These are phyloP conservation scores for Starmerella roubikii DNA, from an alignment of 805 yeast species.

Conservation along the genomic window DNA sequence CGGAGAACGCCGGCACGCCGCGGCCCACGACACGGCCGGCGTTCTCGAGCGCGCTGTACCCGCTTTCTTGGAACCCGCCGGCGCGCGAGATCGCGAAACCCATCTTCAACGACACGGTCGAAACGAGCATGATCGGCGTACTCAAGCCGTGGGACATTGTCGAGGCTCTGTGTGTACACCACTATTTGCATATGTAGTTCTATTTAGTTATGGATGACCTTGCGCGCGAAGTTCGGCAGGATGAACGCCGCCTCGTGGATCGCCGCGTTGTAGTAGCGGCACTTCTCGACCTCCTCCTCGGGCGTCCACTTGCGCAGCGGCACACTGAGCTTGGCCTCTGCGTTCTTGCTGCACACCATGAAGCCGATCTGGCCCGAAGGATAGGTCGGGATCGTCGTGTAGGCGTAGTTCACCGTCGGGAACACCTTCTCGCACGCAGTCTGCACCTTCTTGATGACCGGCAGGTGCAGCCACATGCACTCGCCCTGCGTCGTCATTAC, in stretches of 20 bases:
- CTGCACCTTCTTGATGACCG: constrained; percentile 62
- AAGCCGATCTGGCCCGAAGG: constrained; percentile 82
- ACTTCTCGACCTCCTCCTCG: constrained; percentile 35
- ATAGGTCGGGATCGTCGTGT: constrained; percentile 75
- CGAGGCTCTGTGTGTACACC: constrained; percentile 13
- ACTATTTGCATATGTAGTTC: constrained; percentile 1
- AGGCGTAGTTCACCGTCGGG: constrained; percentile 69
- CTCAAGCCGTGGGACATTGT: constrained; percentile 4
- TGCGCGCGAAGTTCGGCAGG: constrained; percentile 63
- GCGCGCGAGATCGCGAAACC: background rate
- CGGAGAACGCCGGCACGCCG: constrained; percentile 1
- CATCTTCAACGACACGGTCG: background rate
- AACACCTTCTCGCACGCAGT: constrained; percentile 62
- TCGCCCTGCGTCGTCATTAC: constrained; percentile 84
- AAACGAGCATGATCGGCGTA: constrained; percentile 1
- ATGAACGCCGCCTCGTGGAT: constrained; percentile 65
- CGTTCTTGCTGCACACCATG: constrained; percentile 53
- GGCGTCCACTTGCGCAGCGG: constrained; percentile 39
- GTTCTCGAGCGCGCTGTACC: constrained; percentile 15
- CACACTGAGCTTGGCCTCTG: constrained; percentile 31
- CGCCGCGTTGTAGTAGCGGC: constrained; percentile 50
- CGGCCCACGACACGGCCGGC: constrained; percentile 12
- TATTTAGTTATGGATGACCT: constrained; percentile 15
- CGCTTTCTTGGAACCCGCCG: constrained; percentile 10
- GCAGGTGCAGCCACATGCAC: constrained; percentile 73